Conservation (phyloP, 2,329 filamentous ascomycete genomes). For the Trichothecium roseum region DNA sequence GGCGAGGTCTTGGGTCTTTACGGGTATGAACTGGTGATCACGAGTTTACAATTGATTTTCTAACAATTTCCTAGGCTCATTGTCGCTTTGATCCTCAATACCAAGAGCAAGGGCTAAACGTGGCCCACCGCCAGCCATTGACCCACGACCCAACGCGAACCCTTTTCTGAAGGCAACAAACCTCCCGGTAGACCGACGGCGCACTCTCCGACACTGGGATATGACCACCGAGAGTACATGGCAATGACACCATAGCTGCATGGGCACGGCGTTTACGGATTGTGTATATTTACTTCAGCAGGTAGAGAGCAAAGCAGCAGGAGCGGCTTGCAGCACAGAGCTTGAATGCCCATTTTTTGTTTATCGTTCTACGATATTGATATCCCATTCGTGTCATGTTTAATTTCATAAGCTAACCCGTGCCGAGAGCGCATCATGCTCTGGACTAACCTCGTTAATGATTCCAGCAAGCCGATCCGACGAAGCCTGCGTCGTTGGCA, state of each 20-base stretch:
- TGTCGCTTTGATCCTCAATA: slow-evolving; percentile 87
- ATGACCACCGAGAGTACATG: neutral
- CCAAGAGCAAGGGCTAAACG: slow-evolving; percentile 57
- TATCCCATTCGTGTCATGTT: no score
- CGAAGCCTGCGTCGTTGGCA: no score
- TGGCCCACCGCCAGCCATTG: neutral
- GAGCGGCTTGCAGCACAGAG: slow-evolving; percentile 13
- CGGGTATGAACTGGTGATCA: slow-evolving; percentile 49
- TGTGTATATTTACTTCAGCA: slow-evolving; percentile 22
- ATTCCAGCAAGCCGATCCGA: no score
- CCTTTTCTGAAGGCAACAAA: neutral
- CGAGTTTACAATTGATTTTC: neutral
- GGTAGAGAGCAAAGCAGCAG: slow-evolving; percentile 13
- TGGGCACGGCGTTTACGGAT: slow-evolving; percentile 27
- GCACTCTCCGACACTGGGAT: neutral
- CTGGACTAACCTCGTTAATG: no score
- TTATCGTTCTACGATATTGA: no score
- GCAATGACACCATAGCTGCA: slow-evolving; percentile 21
- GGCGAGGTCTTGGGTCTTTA: slow-evolving; percentile 95
- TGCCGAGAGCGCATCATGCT: no score
- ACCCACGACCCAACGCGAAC: neutral
- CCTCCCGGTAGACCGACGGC: no score
- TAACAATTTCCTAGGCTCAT: slow-evolving; percentile 55
- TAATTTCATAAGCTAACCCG: no score
- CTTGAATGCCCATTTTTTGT: slow-evolving; percentile 6